Base-by-base conservation (phyloP, 2,329 filamentous ascomycete genomes). In the Xylariaceae sp. region DNA sequence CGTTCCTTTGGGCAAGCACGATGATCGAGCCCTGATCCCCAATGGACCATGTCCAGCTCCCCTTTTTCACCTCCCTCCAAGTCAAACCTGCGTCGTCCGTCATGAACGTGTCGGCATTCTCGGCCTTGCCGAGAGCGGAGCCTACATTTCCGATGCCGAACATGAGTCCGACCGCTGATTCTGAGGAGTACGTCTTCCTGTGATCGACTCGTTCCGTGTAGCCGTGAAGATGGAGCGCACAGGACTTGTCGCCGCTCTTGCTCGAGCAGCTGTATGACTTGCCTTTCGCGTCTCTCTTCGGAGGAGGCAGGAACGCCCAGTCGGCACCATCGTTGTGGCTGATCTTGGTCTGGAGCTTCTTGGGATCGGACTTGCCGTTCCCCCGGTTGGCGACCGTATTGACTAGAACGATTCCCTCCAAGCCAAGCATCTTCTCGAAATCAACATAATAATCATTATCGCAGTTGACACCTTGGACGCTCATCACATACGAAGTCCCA, bases 281-380 rank as follows among this genome's bases (percentile, higher is more conserved):
- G 46, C 76, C 78, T 19, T 92, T 77, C 1, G 73, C 67, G 47
- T 90, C 80, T 46, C 77, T 74, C 23, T 60, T 52, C 0, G 88
- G 90, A n/a, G 87, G 80, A 9, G 76, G 61, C 8, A 98, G 63
- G 42, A 79, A 77, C 18, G 69, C 70, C 92, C 92, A 98, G 54
- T 89, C 77, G 1, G 84, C 83, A 21, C 90, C 92, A 53, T 98
- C 92, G 51, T 95, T 96, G 63, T 98, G 92, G 1, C 88, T 94
- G 52, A 98, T 95, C 67, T 83, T 80, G 23, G 86, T 92, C 58
- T 87, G 86, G 31, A 95, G 70, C 54, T 79, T 80, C 69, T 98
- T 98, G 26, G 70, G 66, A 15, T 72, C 68, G 13, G 78, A 78
- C 28, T 70, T 67, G 33, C 80, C 76, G 21, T 82, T 67, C n/a